These are phyloP conservation scores for Penicillium sp. DNA, from an alignment of 2,329 filamentous ascomycete species.

Conservation along the genomic window DNA sequence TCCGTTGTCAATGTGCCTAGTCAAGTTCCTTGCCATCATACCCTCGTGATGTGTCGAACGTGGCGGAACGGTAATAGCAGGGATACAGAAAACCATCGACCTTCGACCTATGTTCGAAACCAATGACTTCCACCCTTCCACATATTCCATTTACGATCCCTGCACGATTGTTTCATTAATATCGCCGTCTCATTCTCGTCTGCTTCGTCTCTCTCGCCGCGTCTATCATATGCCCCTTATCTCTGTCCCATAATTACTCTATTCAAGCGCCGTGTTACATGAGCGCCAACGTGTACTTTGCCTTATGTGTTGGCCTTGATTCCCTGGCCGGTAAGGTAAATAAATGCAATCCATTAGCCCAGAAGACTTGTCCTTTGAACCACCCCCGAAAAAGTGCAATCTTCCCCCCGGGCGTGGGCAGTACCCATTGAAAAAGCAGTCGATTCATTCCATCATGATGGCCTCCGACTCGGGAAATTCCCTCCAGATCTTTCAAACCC, in stretches of 20 bases:
- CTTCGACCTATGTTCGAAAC: conserved; percentile 4
- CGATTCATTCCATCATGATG: background rate
- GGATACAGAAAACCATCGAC: conserved; percentile 10
- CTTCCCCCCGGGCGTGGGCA: background rate
- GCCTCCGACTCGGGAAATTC: conserved; percentile 19
- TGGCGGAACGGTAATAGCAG: conserved; percentile 29
- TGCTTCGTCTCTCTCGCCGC: background rate
- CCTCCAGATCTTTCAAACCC: conserved; percentile 34
- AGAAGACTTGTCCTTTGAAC: conserved; percentile 11
- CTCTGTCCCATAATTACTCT: conserved; percentile 9
- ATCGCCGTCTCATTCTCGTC: background rate
- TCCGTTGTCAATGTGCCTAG: conserved; percentile 17
- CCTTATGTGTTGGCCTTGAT: conserved; percentile 16
- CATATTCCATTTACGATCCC: conserved; percentile 6
- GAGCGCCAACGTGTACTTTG: conserved; percentile 9
- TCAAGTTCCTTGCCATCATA: conserved; percentile 11
- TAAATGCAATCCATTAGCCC: conserved; percentile 23
- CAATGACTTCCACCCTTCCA: conserved; percentile 19
- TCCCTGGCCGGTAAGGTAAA: conserved; percentile 5
- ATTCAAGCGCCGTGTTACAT: conserved; percentile 15
- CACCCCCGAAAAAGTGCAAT: conserved; percentile 2
- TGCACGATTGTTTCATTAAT: conserved; percentile 1
- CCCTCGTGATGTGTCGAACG: conserved; percentile 34
- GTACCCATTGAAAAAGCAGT: conserved; percentile 7
- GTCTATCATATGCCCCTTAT: conserved; percentile 3